Percentiles rank a stretch among this genome's conserved stretches.
phyloP scores from a whole-genome alignment of 768 basidiomycete genomes.

The Pleurotus pulmonarius region DNA sequence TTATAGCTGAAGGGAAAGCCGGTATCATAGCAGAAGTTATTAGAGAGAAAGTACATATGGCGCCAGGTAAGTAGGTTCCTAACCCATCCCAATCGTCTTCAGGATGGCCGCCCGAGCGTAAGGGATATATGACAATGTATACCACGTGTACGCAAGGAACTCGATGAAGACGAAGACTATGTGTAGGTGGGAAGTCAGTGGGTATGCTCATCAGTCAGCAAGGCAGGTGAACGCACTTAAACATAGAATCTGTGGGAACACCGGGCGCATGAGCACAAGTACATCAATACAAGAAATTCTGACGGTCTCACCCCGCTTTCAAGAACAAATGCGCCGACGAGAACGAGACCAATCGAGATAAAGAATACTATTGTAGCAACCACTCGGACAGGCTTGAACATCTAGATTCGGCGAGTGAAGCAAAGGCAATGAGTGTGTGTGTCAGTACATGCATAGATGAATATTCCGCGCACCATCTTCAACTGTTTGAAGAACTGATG shows the following conservation, averaged over 20 bases:
- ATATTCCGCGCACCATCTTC: constrained; percentile 55
- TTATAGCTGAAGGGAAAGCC: not conserved
- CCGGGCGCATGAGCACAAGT: constrained; percentile 70
- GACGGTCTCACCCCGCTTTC: constrained; percentile 50
- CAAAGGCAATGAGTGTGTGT: not conserved
- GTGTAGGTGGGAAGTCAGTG: constrained; percentile 10
- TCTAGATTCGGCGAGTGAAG: constrained; percentile 37
- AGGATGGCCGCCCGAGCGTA: constrained; percentile 78
- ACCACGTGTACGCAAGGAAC: constrained; percentile 92
- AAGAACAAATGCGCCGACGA: constrained; percentile 82
- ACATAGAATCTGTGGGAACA: constrained; percentile 51
- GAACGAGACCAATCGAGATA: constrained; percentile 75
- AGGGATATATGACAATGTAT: constrained; percentile 83
- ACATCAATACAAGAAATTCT: constrained; percentile 62
- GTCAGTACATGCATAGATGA: not conserved
- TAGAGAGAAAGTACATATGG: too few relatives aligned
- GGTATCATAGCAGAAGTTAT: constrained; percentile 10
- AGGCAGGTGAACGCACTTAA: constrained; percentile 45
- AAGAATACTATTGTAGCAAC: constrained; percentile 78
- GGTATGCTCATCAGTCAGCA: constrained; percentile 5
- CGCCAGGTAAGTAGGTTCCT: constrained; percentile 9
- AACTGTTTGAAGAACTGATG: constrained; percentile 72
- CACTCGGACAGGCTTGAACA: constrained; percentile 93
- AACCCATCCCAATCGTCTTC: constrained; percentile 55
- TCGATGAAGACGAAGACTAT: constrained; percentile 88